phyloP scores from a whole-genome alignment of 2,329 filamentous ascomycete species.

The Botrytis byssoidea region DNA sequence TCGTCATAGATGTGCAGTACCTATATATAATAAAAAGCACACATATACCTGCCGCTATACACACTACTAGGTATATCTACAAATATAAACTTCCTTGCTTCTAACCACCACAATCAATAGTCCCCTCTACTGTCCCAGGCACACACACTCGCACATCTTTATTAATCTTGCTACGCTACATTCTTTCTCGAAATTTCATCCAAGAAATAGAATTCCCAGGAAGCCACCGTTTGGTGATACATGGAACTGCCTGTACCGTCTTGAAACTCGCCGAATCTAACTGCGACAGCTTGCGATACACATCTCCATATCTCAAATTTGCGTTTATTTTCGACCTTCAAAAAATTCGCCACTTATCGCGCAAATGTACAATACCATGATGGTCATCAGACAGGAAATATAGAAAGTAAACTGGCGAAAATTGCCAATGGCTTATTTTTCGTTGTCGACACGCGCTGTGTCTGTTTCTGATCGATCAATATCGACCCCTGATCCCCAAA shows the following conservation, averaged over 20 bases:
- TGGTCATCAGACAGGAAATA: constrained; percentile 17
- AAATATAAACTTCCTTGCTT: background rate
- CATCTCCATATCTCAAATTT: background rate
- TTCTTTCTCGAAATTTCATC: background rate
- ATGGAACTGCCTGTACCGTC: background rate
- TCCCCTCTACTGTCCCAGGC: background rate
- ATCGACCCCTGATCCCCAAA: constrained; percentile 33
- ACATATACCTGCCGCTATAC: background rate
- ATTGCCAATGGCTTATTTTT: constrained; percentile 31
- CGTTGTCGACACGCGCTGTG: constrained; percentile 29
- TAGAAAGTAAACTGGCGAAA: background rate
- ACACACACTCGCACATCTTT: background rate
- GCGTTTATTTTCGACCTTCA: background rate
- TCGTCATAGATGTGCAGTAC: background rate
- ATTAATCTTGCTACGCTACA: background rate
- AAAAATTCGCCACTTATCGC: background rate
- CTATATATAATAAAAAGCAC: too few relatives aligned
- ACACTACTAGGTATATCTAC: background rate
- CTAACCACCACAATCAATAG: background rate
- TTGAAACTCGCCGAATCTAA: background rate
- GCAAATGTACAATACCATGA: constrained; percentile 12
- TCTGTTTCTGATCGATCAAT: constrained; percentile 23
- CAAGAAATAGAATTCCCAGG: background rate
- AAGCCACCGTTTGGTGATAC: background rate
- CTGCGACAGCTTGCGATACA: background rate